Evolutionary conservation across 371 early-diverging fungal species (phyloP).

Genomic region (Capillidium heterosporum): DNA sequence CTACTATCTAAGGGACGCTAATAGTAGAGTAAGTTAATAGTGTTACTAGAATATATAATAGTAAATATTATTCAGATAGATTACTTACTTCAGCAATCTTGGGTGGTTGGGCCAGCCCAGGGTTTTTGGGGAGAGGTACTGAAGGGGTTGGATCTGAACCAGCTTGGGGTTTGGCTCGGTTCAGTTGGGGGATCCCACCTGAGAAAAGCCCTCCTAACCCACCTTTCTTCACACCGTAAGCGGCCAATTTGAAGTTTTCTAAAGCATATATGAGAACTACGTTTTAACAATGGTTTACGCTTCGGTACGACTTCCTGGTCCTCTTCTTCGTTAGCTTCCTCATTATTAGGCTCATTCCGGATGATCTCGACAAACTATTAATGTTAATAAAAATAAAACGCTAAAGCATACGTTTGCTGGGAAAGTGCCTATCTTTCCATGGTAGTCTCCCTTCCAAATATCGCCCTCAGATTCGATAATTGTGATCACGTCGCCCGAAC

Average conservation of each 20-base stretch:
- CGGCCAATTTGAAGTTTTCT: conserved; percentile 36
- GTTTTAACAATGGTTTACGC: not conserved
- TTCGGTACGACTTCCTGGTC: not conserved
- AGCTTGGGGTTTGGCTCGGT: not conserved
- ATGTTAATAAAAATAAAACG: not conserved
- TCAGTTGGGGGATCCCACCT: conserved; percentile 26
- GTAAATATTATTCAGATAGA: no score
- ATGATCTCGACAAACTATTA: not conserved
- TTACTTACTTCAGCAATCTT: not conserved
- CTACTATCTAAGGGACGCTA: no score
- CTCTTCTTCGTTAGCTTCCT: not conserved
- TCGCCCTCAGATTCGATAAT: conserved; percentile 41
- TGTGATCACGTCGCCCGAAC: conserved; percentile 41
- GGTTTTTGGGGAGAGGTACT: not conserved
- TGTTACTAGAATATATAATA: no score
- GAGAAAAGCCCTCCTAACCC: conserved; percentile 64
- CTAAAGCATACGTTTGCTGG: conserved; percentile 28
- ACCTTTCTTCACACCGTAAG: conserved; percentile 67
- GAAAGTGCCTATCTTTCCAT: conserved; percentile 44
- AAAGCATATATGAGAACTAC: no score
- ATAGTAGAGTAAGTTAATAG: no score
- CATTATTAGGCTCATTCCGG: not conserved
- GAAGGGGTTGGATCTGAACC: not conserved
- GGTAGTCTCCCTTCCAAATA: conserved; percentile 49
- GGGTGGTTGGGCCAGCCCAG: no score